Evolutionary conservation across 345 rosid genomes (phyloP).

Genomic region (Eucalyptus marginata): DNA sequence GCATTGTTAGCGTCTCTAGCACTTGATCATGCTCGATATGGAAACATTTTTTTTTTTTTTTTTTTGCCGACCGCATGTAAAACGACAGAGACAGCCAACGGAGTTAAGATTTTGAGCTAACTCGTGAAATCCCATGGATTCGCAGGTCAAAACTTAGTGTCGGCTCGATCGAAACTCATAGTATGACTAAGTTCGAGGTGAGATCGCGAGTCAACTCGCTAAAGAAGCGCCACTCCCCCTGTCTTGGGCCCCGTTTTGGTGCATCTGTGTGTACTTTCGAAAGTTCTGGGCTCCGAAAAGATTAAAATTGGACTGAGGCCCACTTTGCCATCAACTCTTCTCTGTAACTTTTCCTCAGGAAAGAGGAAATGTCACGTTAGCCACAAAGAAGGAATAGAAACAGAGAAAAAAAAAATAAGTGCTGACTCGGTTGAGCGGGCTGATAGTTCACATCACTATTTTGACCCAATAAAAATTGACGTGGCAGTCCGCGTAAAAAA

Average conservation of each 20-base stretch:
- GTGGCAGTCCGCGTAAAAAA: background rate
- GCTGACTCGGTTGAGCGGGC: rapidly evolving
- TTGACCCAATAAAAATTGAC: background rate
- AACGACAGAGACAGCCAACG: background rate
- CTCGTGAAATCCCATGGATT: background rate
- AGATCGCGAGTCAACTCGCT: background rate
- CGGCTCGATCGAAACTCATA: background rate
- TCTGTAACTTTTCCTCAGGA: background rate
- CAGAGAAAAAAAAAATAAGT: background rate
- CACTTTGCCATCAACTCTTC: background rate
- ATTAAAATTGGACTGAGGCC: background rate
- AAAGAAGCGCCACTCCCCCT: background rate
- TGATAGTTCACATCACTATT: background rate
- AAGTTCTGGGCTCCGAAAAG: background rate
- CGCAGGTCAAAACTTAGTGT: background rate
- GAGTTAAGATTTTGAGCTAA: background rate
- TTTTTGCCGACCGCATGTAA: background rate
- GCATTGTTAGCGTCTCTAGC: background rate
- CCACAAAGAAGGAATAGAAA: background rate
- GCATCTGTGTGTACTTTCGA: background rate
- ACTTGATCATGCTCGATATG: background rate
- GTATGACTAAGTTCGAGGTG: background rate
- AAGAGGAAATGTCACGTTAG: background rate
- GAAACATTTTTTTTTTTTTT: background rate
- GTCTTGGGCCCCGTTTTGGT: background rate